Conservation (phyloP, 2,329 filamentous ascomycete species). For the Salinomyces thailandicus region DNA sequence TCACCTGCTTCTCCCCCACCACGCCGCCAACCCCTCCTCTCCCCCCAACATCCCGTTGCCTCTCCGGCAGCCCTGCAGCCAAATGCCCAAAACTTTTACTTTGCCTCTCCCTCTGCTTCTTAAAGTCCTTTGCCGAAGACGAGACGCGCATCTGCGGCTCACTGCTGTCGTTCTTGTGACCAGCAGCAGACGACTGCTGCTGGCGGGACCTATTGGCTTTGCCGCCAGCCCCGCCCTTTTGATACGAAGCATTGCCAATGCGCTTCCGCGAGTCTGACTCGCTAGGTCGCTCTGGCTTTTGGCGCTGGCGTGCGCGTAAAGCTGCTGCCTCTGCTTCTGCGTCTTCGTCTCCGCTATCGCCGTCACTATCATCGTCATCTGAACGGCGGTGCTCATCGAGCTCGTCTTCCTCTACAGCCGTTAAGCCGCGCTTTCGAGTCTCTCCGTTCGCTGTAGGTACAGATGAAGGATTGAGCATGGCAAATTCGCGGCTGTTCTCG, state of each 20-base stretch:
- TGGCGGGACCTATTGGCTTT: background rate
- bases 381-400: constrained; percentile 33
- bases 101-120: constrained; percentile 30
- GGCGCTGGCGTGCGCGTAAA: constrained; percentile 19
- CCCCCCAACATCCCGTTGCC: constrained; percentile 8
- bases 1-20: constrained; percentile 52
- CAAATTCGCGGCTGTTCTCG: constrained; percentile 79
- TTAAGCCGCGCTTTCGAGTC: constrained; percentile 40
- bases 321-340: constrained; percentile 18
- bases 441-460: constrained; percentile 28
- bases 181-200: no score
- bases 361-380: constrained; percentile 26
- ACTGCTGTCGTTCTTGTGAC: constrained; percentile 22
- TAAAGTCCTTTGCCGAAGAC: constrained; percentile 33
- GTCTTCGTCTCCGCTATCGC: constrained; percentile 34
- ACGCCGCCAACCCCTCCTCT: constrained; percentile 23
- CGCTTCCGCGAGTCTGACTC: constrained; percentile 29
- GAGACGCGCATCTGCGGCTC: constrained; percentile 47
- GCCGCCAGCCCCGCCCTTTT: constrained; percentile 37
- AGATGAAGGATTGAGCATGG: constrained; percentile 79
- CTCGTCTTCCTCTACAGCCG: constrained; percentile 50
- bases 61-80: constrained; percentile 31
- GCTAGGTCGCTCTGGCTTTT: constrained; percentile 29
- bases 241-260: constrained; percentile 58
- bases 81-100: constrained; percentile 50